Evolutionary conservation across 176 grass and related monocot species (phyloP).

Genomic region (Rhipidocladum racemiflorum): DNA sequence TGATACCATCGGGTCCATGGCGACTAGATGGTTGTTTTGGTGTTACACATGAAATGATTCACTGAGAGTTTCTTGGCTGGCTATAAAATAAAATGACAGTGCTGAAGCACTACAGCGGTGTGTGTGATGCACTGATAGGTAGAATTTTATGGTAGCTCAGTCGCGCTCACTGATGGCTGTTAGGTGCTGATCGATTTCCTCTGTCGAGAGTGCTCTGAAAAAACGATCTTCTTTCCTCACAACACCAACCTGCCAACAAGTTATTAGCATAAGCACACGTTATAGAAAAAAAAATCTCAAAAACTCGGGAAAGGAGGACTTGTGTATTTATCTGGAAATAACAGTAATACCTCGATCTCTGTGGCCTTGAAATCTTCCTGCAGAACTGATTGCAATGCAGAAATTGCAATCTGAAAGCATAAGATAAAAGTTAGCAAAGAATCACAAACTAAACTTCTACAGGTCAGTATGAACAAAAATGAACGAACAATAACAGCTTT

Average conservation of each 20-base stretch:
- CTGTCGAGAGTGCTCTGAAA: slow-evolving; percentile 71
- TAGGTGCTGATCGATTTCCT: slow-evolving; percentile 92
- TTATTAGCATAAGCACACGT: neutral
- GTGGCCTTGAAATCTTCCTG: slow-evolving; percentile 97
- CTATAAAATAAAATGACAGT: slow-evolving; percentile 39
- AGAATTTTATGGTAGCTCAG: slow-evolving; percentile 10
- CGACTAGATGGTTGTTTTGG: neutral
- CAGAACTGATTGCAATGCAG: slow-evolving; percentile 90
- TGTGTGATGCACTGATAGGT: neutral
- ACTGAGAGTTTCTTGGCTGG: slow-evolving; percentile 20
- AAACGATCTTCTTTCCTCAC: slow-evolving; percentile 64
- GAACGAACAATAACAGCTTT: neutral
- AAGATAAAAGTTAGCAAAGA: slow-evolving; percentile 19
- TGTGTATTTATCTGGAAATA: neutral
- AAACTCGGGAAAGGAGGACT: neutral
- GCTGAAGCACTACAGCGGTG: slow-evolving; percentile 3
- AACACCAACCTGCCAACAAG: slow-evolving; percentile 66
- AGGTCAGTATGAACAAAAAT: neutral
- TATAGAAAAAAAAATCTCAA: neutral
- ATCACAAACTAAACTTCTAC: neutral
- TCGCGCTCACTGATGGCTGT: slow-evolving; percentile 93
- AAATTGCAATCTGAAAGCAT: slow-evolving; percentile 67
- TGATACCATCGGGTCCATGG: slow-evolving; percentile 21
- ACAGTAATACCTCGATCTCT: slow-evolving; percentile 68
- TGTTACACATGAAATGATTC: slow-evolving; percentile 37